phyloP scores from a whole-genome alignment of 2,329 filamentous ascomycete genomes.

The Coleophoma eucalyptorum region DNA sequence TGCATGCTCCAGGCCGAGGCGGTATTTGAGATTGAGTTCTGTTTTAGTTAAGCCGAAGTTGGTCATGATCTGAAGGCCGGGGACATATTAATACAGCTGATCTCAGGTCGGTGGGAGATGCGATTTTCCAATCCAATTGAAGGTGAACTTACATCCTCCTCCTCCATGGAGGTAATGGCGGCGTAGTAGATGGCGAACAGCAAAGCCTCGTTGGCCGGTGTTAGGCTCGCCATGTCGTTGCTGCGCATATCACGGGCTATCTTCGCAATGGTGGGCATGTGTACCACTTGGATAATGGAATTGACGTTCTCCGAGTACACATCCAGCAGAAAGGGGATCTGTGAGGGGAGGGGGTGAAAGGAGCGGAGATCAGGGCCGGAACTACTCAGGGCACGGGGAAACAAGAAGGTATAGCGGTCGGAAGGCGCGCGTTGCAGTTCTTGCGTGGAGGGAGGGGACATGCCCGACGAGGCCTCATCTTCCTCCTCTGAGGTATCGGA shows the following conservation, averaged over 20 bases:
- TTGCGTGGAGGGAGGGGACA: slow-evolving; percentile 27
- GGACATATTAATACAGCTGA: background rate
- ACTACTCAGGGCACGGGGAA: slow-evolving; percentile 37
- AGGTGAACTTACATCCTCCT: slow-evolving; percentile 43
- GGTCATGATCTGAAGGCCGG: slow-evolving; percentile 30
- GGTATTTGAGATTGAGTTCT: slow-evolving; percentile 37
- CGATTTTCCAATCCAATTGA: background rate
- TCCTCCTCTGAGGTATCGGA: slow-evolving; percentile 34
- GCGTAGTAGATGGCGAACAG: slow-evolving; percentile 56
- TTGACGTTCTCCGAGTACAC: slow-evolving; percentile 50
- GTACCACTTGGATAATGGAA: slow-evolving; percentile 35
- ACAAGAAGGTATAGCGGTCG: slow-evolving; percentile 48
- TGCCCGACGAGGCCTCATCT: slow-evolving; percentile 24
- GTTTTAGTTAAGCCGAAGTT: slow-evolving; percentile 47
- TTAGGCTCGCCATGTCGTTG: slow-evolving; percentile 26
- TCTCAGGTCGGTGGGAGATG: background rate
- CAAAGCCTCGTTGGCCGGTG: slow-evolving; percentile 45
- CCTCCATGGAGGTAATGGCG: slow-evolving; percentile 51
- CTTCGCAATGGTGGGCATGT: slow-evolving; percentile 39
- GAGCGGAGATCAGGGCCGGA: slow-evolving; percentile 29
- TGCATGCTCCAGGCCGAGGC: slow-evolving; percentile 48
- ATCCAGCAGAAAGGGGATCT: slow-evolving; percentile 49
- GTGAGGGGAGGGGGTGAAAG: slow-evolving; percentile 48
- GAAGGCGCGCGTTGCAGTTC: slow-evolving; percentile 38
- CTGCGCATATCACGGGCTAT: slow-evolving; percentile 32